Evolutionary conservation across 345 rosid genomes (phyloP).

Genomic region (Euphorbia tirucalli): DNA sequence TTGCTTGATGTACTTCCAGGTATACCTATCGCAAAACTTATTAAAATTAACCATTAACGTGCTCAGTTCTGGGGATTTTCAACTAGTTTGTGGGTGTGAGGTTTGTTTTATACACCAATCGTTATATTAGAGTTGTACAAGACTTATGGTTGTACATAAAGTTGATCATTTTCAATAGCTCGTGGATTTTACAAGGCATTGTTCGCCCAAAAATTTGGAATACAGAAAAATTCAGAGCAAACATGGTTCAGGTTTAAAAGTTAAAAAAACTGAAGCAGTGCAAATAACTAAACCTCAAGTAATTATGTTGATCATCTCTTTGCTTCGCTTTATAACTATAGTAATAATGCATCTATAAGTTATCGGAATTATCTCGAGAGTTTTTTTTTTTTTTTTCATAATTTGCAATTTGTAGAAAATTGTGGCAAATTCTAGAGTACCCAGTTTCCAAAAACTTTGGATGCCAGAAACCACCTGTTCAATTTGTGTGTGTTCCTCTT

Average conservation of each 20-base stretch:
- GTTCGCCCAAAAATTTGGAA: not conserved
- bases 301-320: not conserved
- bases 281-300: not conserved
- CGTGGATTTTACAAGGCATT: not conserved
- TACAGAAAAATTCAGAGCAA: not conserved
- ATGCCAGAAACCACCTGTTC: not conserved
- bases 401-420: not conserved
- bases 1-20: not conserved
- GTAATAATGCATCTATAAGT: not conserved
- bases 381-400: not conserved
- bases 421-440: not conserved
- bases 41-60: not conserved
- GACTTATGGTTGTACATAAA: not conserved
- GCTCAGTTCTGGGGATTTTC: not conserved
- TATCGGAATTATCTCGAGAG: not conserved
- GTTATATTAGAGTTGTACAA: not conserved
- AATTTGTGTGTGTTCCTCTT: not conserved
- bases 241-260: not conserved
- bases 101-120: conserved; percentile 1
- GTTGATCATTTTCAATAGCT: not conserved
- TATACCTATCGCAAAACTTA: not conserved
- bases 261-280: not conserved
- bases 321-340: not conserved
- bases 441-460: not conserved
- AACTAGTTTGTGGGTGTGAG: not conserved